Conservation (phyloP, 2,329 filamentous ascomycete species). For the Metarhizium humberi region DNA sequence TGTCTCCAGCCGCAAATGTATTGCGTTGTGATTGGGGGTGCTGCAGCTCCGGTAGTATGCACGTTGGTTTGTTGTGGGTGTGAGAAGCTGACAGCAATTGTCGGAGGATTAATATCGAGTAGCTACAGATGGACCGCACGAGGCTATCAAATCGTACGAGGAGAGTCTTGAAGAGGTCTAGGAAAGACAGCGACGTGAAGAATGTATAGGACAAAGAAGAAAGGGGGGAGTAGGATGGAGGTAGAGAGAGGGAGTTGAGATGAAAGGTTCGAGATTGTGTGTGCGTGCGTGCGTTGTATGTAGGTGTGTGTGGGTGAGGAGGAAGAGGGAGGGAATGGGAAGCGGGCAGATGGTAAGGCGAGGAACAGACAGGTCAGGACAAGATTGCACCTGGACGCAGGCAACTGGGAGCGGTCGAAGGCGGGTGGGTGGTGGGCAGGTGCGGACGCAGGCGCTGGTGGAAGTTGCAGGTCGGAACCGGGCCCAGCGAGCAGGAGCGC, state of each 20-base stretch:
- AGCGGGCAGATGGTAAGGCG: constrained; percentile 3
- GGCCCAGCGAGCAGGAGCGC: not conserved
- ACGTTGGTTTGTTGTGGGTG: not conserved
- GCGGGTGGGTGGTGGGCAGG: constrained; percentile 6
- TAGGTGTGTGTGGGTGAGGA: not conserved
- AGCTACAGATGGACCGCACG: not conserved
- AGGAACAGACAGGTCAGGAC: not conserved
- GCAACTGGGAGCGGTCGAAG: constrained; percentile 1
- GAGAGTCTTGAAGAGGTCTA: not conserved
- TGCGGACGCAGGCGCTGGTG: constrained; percentile 3
- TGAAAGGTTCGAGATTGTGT: not conserved
- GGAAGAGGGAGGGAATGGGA: constrained; percentile 3
- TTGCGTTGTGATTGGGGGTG: constrained; percentile 5
- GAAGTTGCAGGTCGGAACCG: constrained; percentile 10
- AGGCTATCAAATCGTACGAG: not conserved
- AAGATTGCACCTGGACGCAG: not conserved
- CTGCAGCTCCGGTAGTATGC: constrained; percentile 9
- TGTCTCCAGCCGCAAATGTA: constrained; percentile 1
- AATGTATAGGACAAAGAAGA: not conserved
- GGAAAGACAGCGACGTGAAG: not conserved
- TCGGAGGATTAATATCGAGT: not conserved
- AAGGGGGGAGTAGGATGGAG: not conserved
- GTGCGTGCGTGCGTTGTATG: not conserved
- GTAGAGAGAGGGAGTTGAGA: not conserved
- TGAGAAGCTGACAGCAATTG: not conserved